Evolutionary conservation across 495 filamentous ascomycete genomes (phyloP).

Genomic region (Geoglossum glabrum): DNA sequence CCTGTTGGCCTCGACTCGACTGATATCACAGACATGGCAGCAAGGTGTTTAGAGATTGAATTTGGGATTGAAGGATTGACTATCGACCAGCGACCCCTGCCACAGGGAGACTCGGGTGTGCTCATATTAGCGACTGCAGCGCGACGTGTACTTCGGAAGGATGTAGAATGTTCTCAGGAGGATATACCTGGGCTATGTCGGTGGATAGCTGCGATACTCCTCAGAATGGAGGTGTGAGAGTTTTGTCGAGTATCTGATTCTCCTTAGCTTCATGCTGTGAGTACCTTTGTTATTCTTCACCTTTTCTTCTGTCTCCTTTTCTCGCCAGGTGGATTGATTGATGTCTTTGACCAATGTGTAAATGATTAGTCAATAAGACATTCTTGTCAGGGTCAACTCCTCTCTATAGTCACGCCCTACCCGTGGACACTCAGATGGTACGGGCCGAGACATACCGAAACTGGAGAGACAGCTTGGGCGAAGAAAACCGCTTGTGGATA

Average conservation of each 20-base stretch:
- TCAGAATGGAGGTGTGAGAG: neutral
- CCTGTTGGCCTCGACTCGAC: neutral
- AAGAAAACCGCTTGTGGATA: neutral
- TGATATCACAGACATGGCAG: neutral
- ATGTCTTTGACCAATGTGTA: neutral
- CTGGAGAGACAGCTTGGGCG: neutral
- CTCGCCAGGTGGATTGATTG: neutral
- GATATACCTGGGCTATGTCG: neutral
- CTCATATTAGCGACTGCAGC: neutral
- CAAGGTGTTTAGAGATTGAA: neutral
- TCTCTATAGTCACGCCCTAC: neutral
- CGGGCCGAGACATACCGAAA: neutral
- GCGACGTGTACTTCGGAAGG: neutral
- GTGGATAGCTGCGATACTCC: slow-evolving; percentile 1
- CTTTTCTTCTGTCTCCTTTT: neutral
- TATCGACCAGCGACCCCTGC: neutral
- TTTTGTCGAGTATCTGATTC: neutral
- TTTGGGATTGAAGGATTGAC: neutral
- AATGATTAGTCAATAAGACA: neutral
- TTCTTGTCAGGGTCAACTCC: neutral
- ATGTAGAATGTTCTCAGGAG: neutral
- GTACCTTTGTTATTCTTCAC: neutral
- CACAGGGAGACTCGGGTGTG: neutral
- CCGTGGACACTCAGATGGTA: neutral
- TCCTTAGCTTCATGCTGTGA: neutral